Percentiles rank a stretch among this genome's conserved stretches.
Conservation (phyloP, 2,329 filamentous ascomycete species). For the Botryotinia calthae region DNA sequence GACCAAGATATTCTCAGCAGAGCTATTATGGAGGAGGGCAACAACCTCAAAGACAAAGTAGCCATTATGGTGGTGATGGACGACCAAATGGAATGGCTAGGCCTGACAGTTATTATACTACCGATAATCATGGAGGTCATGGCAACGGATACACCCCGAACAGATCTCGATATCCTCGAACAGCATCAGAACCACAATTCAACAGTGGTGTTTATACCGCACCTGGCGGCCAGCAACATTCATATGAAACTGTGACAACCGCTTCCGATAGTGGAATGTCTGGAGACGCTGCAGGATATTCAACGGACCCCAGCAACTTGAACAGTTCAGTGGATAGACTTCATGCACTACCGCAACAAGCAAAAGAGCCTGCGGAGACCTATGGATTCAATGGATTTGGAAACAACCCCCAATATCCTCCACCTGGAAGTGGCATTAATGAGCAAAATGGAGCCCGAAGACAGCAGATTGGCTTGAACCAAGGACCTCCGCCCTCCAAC, state of each 20-base stretch:
- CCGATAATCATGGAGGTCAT: constrained; percentile 26
- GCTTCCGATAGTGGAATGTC: constrained; percentile 69
- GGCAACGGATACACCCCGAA: constrained; percentile 38
- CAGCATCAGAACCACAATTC: constrained; percentile 37
- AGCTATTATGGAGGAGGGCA: constrained; percentile 37
- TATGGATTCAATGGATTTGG: constrained; percentile 58
- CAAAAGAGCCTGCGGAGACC: constrained; percentile 55
- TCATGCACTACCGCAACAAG: constrained; percentile 52
- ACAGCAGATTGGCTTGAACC: constrained; percentile 27
- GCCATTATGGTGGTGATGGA: constrained; percentile 31
- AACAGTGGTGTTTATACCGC: constrained; percentile 35
- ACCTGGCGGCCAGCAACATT: constrained; percentile 42
- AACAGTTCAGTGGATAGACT: constrained; percentile 86
- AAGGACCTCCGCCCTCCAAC: constrained; percentile 31
- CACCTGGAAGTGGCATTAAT: constrained; percentile 40
- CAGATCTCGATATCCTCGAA: constrained; percentile 38
- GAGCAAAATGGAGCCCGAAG: constrained; percentile 24
- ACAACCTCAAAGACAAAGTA: constrained; percentile 33
- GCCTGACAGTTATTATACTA: constrained; percentile 45
- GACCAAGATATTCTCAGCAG: constrained; percentile 36
- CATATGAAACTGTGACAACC: constrained; percentile 83
- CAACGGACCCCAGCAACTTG: constrained; percentile 84
- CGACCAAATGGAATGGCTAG: constrained; percentile 42
- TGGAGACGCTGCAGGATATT: constrained; percentile 72
- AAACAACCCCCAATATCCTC: constrained; percentile 41